Evolutionary conservation across 805 yeast genomes (phyloP).

Genomic region (Candida hispaniensis): DNA sequence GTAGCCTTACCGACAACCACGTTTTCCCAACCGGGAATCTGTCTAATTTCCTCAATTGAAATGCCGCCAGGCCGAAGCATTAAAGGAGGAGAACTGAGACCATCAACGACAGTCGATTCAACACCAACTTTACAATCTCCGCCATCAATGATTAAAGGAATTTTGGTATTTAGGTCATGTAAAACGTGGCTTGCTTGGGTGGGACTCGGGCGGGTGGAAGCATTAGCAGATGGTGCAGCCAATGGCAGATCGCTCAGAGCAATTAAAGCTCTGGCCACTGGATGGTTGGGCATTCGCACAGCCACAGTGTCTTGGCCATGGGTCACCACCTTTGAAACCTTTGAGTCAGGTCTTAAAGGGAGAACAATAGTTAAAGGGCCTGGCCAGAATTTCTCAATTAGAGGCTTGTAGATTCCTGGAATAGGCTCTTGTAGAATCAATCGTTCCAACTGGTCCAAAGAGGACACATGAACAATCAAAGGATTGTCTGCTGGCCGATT

Average conservation of each 20-base stretch:
- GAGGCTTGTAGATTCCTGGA: slow-evolving; percentile 55
- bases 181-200: slow-evolving; percentile 79
- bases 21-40: slow-evolving; percentile 67
- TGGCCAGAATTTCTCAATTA: slow-evolving; percentile 78
- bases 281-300: slow-evolving; percentile 77
- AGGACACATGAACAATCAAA: slow-evolving; percentile 77
- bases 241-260: slow-evolving; percentile 75
- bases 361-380: slow-evolving; percentile 86
- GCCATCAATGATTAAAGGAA: slow-evolving; percentile 83
- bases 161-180: slow-evolving; percentile 65
- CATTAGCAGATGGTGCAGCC: slow-evolving; percentile 97
- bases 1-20: slow-evolving; percentile 49
- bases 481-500: slow-evolving; percentile 96
- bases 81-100: slow-evolving; percentile 74
- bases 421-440: slow-evolving; percentile 43
- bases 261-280: slow-evolving; percentile 83
- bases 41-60: slow-evolving; percentile 60
- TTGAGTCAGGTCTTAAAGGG: slow-evolving; percentile 40
- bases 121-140: slow-evolving; percentile 84
- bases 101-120: slow-evolving; percentile 91
- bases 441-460: slow-evolving; percentile 57
- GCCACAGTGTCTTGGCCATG: slow-evolving; percentile 87
- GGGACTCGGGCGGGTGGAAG: slow-evolving; percentile 91
- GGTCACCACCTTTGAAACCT: slow-evolving; percentile 63
- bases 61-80: slow-evolving; percentile 91